Conservation (phyloP, 108 stramenopile genomes). For the Stephanodiscus triporus region DNA sequence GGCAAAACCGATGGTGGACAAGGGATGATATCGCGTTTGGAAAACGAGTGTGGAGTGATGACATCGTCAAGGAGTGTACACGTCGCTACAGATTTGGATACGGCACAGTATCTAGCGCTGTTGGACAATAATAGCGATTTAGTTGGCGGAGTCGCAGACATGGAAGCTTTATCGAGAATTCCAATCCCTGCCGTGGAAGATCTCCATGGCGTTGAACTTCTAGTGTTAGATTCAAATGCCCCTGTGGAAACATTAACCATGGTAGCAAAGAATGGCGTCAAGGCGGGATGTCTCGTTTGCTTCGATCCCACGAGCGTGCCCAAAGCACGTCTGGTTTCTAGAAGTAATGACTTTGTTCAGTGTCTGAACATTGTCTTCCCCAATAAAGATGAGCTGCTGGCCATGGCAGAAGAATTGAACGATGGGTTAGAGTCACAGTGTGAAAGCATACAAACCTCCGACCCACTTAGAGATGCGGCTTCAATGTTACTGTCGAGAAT, state of each 20-base stretch:
- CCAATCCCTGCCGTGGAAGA: slow-evolving; percentile 42
- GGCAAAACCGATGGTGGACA: slow-evolving; percentile 73
- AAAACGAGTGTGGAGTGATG: slow-evolving; percentile 46
- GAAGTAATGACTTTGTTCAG: slow-evolving; percentile 36
- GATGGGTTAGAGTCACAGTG: background rate
- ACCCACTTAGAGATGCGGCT: slow-evolving; percentile 28
- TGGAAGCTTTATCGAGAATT: slow-evolving; percentile 62
- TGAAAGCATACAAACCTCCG: background rate
- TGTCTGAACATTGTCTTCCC: slow-evolving; percentile 58
- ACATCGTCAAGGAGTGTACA: slow-evolving; percentile 25
- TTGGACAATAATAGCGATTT: slow-evolving; percentile 70
- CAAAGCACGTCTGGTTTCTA: slow-evolving; percentile 44
- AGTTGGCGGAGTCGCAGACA: slow-evolving; percentile 85
- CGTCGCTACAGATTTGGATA: slow-evolving; percentile 33
- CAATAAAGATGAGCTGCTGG: slow-evolving; percentile 66
- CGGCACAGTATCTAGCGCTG: slow-evolving; percentile 83
- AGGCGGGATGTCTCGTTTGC: slow-evolving; percentile 47
- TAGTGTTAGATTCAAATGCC: slow-evolving; percentile 82
- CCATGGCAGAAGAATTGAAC: slow-evolving; percentile 47
- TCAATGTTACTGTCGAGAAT: slow-evolving; percentile 49
- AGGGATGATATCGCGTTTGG: slow-evolving; percentile 55
- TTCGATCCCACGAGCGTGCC: slow-evolving; percentile 77
- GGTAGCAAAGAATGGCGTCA: slow-evolving; percentile 45
- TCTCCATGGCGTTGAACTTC: slow-evolving; percentile 45
- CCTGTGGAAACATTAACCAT: slow-evolving; percentile 34